phyloP scores from a whole-genome alignment of 1,139 yeast species.

The Geotrichum australiense region DNA sequence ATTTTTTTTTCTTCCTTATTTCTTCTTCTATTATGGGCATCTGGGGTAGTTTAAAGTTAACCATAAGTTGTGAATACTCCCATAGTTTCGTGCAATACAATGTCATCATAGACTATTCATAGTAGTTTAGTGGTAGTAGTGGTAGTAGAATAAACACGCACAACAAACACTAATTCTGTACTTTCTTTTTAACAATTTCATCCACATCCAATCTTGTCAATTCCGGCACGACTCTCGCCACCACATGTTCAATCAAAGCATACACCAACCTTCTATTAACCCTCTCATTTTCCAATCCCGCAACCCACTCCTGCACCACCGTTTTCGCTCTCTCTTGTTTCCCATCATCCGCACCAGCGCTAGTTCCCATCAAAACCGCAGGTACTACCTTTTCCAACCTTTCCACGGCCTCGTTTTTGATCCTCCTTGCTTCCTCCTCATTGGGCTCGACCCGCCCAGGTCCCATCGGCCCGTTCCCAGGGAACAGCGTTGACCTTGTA shows the following conservation, averaged over 20 bases:
- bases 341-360: conserved; percentile 21
- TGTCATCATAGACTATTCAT: no score
- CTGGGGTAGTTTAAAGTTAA: no score
- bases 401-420: no score
- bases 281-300: conserved; percentile 32
- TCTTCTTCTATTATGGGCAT: no score
- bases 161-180: no score
- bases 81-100: no score
- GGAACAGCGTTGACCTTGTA: conserved; percentile 35
- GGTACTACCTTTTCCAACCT: conserved; percentile 21
- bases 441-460: conserved; percentile 34
- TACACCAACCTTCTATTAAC: conserved; percentile 40
- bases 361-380: conserved; percentile 21
- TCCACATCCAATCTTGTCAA: no score
- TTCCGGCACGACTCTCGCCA: conserved; percentile 39
- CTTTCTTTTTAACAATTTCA: no score
- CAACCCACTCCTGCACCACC: conserved; percentile 29
- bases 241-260: conserved; percentile 36
- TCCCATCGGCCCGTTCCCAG: conserved; percentile 38
- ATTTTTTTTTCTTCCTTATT: no score
- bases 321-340: conserved; percentile 24
- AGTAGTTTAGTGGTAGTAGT: no score
- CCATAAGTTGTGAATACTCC: no score
- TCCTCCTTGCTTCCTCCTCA: conserved; percentile 28
- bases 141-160: no score